A percentile compares a stretch with the other conserved stretches of the same genome.
phyloP scores from a whole-genome alignment of 2,329 filamentous ascomycete genomes.

The Daldinia sp. region DNA sequence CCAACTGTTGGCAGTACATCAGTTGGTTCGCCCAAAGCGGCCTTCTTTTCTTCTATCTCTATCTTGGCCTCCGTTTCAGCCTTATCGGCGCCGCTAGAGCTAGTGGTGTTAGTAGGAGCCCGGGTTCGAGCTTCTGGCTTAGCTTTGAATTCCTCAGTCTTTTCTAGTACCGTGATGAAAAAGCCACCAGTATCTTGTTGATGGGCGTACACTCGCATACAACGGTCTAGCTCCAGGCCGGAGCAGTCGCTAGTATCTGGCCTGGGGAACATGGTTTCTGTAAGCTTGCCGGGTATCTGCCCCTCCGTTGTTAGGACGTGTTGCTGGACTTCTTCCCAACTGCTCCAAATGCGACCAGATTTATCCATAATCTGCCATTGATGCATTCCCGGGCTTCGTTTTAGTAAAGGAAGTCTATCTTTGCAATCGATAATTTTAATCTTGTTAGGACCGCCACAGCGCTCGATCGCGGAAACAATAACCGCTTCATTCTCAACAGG shows the following conservation, averaged over 20 bases:
- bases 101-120: constrained; percentile 38
- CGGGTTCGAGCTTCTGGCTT: constrained; percentile 73
- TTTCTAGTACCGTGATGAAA: constrained; percentile 96
- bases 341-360: constrained; percentile 80
- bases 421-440: constrained; percentile 88
- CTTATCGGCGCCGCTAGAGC: constrained; percentile 39
- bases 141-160: constrained; percentile 85
- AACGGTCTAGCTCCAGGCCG: constrained; percentile 84
- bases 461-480: constrained; percentile 85
- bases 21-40: constrained; percentile 50
- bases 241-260: constrained; percentile 66
- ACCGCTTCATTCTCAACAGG: constrained; percentile 97
- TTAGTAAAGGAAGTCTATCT: constrained; percentile 79
- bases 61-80: constrained; percentile 45
- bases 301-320: constrained; percentile 69
- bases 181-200: constrained; percentile 97
- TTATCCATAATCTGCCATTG: constrained; percentile 95
- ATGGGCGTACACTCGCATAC: constrained; percentile 95
- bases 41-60: constrained; percentile 54
- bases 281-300: constrained; percentile 75
- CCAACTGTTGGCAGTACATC: constrained; percentile 51
- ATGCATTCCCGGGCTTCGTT: constrained; percentile 80
- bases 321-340: constrained; percentile 83
- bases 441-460: constrained; percentile 85
- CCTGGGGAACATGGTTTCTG: constrained; percentile 85